Conservation (phyloP, 2,329 filamentous ascomycete species). For the Monosporascus sp. region DNA sequence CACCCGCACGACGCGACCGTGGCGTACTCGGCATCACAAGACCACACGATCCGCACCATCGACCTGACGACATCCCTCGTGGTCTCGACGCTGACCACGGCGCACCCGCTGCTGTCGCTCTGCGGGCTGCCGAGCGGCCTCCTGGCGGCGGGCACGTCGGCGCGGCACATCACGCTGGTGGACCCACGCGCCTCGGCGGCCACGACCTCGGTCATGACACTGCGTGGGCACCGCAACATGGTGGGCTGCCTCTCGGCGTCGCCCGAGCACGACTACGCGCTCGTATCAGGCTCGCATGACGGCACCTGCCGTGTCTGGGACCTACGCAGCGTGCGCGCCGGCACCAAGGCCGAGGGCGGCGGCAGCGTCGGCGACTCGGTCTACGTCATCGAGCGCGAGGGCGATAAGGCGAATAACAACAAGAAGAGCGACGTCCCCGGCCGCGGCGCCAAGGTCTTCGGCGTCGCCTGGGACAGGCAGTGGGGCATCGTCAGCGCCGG, state of each 20-base stretch:
- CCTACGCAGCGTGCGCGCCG: conserved; percentile 63
- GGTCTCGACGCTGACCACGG: conserved; percentile 78
- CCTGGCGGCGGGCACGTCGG: conserved; percentile 71
- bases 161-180: conserved; percentile 85
- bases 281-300: conserved; percentile 87
- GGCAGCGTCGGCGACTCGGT: conserved; percentile 66
- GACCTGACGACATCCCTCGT: conserved; percentile 77
- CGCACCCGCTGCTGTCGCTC: conserved; percentile 77
- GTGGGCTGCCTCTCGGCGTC: conserved; percentile 45
- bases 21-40: conserved; percentile 85
- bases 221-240: conserved; percentile 81
- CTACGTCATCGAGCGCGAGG: conserved; percentile 71
- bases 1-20: conserved; percentile 80
- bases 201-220: conserved; percentile 79
- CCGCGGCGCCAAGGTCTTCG: conserved; percentile 85
- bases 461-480: conserved; percentile 76
- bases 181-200: conserved; percentile 78
- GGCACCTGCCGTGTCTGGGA: conserved; percentile 94
- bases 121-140: conserved; percentile 64
- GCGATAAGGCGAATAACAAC: conserved; percentile 58
- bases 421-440: conserved; percentile 57
- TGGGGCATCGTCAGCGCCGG: conserved; percentile 88
- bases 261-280: conserved; percentile 68
- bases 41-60: conserved; percentile 86
- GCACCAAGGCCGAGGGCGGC: conserved; percentile 54